Base-by-base conservation (phyloP, 208 protist species). In the Leishmania gerbilli region DNA sequence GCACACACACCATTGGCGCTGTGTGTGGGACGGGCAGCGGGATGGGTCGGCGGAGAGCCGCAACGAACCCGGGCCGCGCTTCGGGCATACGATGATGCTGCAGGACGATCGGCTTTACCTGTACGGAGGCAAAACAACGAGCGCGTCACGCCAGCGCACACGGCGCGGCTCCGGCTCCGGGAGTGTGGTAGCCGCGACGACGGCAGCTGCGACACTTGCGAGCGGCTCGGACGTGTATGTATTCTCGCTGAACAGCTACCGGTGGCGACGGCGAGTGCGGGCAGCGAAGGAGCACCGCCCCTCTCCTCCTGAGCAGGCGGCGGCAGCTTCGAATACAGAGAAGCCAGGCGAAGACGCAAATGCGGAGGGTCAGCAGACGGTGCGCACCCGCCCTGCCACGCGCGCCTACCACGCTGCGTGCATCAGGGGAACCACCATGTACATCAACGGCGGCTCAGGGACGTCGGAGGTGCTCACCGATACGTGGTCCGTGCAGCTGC, bases 21-120 rank as follows among this genome's bases (percentile, higher is more conserved):
- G 88, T 80, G 64, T 97, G 53, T 95, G 91, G 93, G 42, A 64
- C 24, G 81, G 83, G 80, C 62, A 64, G 60, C 62, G 72, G 8
- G 77, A 79, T 34, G 82, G 81, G 1, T 74, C 79, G 2, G 74
- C 76, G 74, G 79, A 86, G 60, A 87, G 79, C 62, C 92, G 87
- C 67, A 91, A 94, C 77, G 93, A 93, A 55, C 93, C 92, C 0
- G 88, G 85, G 4, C 85, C 90, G 17, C 89, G 91, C 27, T 92
- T 92, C 68, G 93, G 89, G 17, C 93, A 97, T 84, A 91, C 88
- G 42, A 92, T 94, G 79, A 82, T 95, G n/a, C 53, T 93, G 76
- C 80, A 86, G 65, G 88, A 95, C 31, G 88, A 94, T 74, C 82
- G 91, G 11, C 80, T 97, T 49, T 97, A 94, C 81, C 71, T 97